These are phyloP conservation scores for Shiraia sp. DNA, from an alignment of 2,329 filamentous ascomycete species.

Conservation along the genomic window DNA sequence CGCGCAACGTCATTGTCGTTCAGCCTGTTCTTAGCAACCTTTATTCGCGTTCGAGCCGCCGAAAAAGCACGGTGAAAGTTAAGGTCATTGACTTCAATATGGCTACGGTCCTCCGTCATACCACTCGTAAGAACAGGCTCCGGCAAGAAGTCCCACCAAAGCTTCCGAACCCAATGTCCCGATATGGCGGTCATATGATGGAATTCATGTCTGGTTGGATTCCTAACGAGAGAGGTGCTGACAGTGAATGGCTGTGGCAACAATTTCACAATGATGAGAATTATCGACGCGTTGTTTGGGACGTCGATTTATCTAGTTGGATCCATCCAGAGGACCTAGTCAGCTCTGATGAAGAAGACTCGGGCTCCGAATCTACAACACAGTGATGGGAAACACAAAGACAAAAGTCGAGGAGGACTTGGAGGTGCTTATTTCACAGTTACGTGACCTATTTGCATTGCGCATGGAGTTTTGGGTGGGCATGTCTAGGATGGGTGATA, in stretches of 20 bases:
- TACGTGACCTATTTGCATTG: too few relatives aligned
- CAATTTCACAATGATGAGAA: conserved; percentile 4
- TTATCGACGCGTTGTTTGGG: conserved; percentile 5
- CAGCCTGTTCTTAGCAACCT: neutral
- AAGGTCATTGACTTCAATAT: conserved; percentile 7
- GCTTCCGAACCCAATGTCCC: neutral
- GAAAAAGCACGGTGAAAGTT: neutral
- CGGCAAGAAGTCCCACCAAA: neutral
- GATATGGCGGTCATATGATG: neutral
- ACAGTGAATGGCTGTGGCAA: conserved; percentile 5
- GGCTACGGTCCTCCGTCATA: neutral
- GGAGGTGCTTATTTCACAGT: too few relatives aligned
- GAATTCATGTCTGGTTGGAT: neutral
- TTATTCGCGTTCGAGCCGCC: neutral
- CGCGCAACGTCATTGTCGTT: conserved; percentile 13
- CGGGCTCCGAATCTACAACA: neutral
- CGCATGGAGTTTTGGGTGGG: too few relatives aligned
- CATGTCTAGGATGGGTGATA: too few relatives aligned
- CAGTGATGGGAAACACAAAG: too few relatives aligned
- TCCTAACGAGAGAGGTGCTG: neutral
- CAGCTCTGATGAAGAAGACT: neutral
- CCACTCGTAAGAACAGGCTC: neutral
- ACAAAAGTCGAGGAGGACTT: too few relatives aligned
- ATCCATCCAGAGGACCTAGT: neutral
- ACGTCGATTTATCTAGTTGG: too few relatives aligned